Evolutionary conservation across 352 stramenopile species (phyloP), one percentile per base, ranked within the genome.

Genomic region (Phytophthora sp.): DNA sequence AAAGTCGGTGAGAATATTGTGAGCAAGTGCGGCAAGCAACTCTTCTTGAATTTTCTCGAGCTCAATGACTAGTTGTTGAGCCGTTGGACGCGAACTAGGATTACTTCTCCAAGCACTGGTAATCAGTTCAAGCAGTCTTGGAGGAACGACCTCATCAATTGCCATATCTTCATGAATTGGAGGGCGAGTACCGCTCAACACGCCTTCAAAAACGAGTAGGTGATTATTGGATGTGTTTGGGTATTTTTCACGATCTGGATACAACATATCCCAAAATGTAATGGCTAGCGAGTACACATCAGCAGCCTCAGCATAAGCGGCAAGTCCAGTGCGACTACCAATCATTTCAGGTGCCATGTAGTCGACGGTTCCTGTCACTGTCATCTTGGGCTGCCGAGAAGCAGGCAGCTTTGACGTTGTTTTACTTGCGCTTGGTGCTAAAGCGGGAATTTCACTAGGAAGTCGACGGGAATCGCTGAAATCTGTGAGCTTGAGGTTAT

Each of bases 281-380:
- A 91, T 80, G n/a, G 34, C 81, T 28, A 92, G 56, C n/a, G 74
- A 78, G 52, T 87, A 92, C 18, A 92, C 66, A 39, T 92, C 84
- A 0, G 84, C 81, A 31, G 72, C 69, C 48, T 92, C 76, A 1
- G 60, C 70, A 46, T 92, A 92, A 0, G 55, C 42, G 10, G 72
- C 76, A 5, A 82, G 24, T 7, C 79, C 79, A 21, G 59, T 69
- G 11, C 72, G 52, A 20, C 76, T 77, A 23, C 42, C 56, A 42
- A 92, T 84, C 62, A 92, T 73, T 54, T 92, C 83, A 0, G 83
- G 83, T 15, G 83, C 80, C 80, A 92, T 92, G 63, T 89, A 91
- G 28, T 85, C 60, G 3, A 89, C 75, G 0, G 83, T 91, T 12
- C 83, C 83, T 7, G 69, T 79, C 21, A 92, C 77, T 0, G 74